Percentiles rank a stretch among this genome's conserved stretches.
These are phyloP conservation scores for Paecilomyces fulvus DNA, from an alignment of 2,329 filamentous ascomycete species.

Conservation along the genomic window DNA sequence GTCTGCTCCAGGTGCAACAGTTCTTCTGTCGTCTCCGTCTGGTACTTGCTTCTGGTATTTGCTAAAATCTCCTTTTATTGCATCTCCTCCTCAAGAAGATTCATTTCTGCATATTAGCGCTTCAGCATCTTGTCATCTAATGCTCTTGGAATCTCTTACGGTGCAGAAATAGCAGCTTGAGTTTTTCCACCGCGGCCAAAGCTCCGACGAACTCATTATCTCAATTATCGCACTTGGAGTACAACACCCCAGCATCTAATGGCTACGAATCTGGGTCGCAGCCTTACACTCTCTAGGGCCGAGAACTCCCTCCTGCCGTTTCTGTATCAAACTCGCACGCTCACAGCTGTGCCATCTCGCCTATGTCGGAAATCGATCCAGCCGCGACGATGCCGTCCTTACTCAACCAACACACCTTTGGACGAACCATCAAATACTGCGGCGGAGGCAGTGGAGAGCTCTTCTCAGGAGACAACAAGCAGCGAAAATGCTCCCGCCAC, in stretches of 20 bases:
- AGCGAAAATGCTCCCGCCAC: constrained; percentile 1
- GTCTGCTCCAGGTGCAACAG: background rate
- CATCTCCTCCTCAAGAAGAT: background rate
- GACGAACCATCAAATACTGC: background rate
- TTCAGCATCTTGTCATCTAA: background rate
- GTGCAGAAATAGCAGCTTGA: background rate
- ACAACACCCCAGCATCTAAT: constrained; percentile 13
- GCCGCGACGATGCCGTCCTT: constrained; percentile 6
- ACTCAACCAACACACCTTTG: constrained; percentile 8
- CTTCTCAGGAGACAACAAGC: background rate
- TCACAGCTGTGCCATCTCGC: constrained; percentile 20
- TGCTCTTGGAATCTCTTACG: background rate
- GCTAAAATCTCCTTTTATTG: background rate
- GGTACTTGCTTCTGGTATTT: background rate
- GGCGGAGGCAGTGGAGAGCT: constrained; percentile 1
- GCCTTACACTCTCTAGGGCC: constrained; percentile 19
- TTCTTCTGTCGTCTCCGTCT: background rate
- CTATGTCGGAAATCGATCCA: constrained; percentile 4
- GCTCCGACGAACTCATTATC: background rate
- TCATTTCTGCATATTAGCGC: background rate
- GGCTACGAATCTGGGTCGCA: constrained; percentile 22
- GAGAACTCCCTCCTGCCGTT: constrained; percentile 50
- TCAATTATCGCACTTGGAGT: background rate
- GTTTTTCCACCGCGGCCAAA: background rate
- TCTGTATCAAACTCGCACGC: constrained; percentile 63